Conservation (phyloP, 1,139 yeast genomes). For the Lodderomyces margitis region DNA sequence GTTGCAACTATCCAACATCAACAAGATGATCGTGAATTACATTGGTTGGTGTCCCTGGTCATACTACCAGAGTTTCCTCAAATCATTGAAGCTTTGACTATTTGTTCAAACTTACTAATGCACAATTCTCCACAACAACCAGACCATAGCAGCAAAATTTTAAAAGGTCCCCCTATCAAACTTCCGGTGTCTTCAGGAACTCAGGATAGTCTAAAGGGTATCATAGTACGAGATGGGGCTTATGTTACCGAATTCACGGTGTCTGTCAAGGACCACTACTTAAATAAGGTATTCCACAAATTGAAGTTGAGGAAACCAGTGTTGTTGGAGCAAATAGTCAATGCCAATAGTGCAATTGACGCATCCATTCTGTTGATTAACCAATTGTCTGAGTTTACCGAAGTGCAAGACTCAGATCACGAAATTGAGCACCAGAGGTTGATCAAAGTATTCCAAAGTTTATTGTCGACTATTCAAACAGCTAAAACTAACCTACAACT, state of each 20-base stretch:
- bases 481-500: constrained; percentile 41
- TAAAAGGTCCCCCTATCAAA: constrained; percentile 39
- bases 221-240: constrained; percentile 42
- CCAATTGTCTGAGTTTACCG: constrained; percentile 15
- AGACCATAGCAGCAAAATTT: constrained; percentile 24
- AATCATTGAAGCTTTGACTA: constrained; percentile 39
- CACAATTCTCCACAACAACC: constrained; percentile 43
- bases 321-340: constrained; percentile 31
- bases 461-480: constrained; percentile 28
- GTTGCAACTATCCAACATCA: constrained; percentile 17
- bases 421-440: constrained; percentile 19
- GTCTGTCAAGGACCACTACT: constrained; percentile 28
- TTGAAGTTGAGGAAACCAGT: constrained; percentile 30
- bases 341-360: constrained; percentile 33
- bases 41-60: constrained; percentile 36
- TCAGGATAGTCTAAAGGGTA: constrained; percentile 43
- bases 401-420: constrained; percentile 12
- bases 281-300: constrained; percentile 30
- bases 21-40: constrained; percentile 35
- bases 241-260: constrained; percentile 32
- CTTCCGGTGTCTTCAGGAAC: constrained; percentile 39
- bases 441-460: constrained; percentile 23
- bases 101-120: constrained; percentile 37
- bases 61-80: constrained; percentile 41
- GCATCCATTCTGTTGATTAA: constrained; percentile 27